Conservation (phyloP, 768 basidiomycete species). For the Boletus rubroflammeus region DNA sequence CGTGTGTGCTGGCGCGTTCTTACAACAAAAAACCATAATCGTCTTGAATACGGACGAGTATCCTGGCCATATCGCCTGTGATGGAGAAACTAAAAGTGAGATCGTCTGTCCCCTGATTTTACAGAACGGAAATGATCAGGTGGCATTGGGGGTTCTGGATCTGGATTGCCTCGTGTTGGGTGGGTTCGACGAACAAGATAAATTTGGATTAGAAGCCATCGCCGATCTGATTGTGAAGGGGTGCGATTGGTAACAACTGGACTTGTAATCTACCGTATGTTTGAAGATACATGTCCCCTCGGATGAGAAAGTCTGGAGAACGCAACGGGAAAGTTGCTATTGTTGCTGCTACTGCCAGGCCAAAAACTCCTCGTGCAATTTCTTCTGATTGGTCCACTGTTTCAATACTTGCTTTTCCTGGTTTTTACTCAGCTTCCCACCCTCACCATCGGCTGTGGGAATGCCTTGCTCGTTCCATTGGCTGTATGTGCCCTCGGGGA, state of each 20-base stretch:
- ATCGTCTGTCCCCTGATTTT: slow-evolving; percentile 77
- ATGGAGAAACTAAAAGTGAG: slow-evolving; percentile 86
- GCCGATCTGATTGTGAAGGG: slow-evolving; percentile 56
- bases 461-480: slow-evolving; percentile 85
- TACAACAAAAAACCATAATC: slow-evolving; percentile 52
- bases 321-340: not conserved
- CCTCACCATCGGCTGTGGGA: slow-evolving; percentile 80
- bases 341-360: slow-evolving; percentile 39
- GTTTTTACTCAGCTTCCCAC: slow-evolving; percentile 82
- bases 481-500: slow-evolving; percentile 65
- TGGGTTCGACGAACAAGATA: slow-evolving; percentile 78
- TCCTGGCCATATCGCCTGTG: slow-evolving; percentile 94
- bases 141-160: slow-evolving; percentile 66
- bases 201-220: slow-evolving; percentile 71
- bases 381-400: slow-evolving; percentile 68
- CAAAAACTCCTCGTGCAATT: slow-evolving; percentile 76
- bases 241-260: slow-evolving; percentile 56
- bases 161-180: slow-evolving; percentile 72
- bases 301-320: not conserved
- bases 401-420: slow-evolving; percentile 75
- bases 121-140: slow-evolving; percentile 27
- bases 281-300: not conserved
- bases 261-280: slow-evolving; percentile 13
- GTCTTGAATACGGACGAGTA: slow-evolving; percentile 77
- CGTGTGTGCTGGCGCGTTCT: slow-evolving; percentile 81